Percentiles rank a stretch among this genome's conserved stretches.
Evolutionary conservation across 495 filamentous ascomycete species (phyloP).

Genomic region (Trichocladium uniseriatum): DNA sequence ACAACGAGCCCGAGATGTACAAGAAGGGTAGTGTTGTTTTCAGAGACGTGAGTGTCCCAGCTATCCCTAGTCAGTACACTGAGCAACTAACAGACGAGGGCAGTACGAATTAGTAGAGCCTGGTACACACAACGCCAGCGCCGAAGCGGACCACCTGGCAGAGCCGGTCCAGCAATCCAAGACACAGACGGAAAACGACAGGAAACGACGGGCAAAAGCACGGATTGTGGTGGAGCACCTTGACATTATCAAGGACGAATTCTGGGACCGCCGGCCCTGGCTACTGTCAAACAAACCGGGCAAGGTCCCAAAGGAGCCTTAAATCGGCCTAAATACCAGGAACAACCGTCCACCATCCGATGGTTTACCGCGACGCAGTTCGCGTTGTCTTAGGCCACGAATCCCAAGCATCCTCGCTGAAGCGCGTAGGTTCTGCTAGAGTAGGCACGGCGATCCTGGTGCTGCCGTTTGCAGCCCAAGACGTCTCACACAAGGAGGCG

Average conservation of each 20-base stretch:
- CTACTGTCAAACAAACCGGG: constrained; percentile 68
- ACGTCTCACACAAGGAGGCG: background rate
- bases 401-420: background rate
- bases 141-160: constrained; percentile 30
- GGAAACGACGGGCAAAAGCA: constrained; percentile 65
- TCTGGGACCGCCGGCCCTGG: constrained; percentile 84
- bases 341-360: background rate
- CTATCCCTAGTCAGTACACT: background rate
- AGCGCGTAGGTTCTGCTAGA: background rate
- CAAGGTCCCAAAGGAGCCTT: constrained; percentile 49
- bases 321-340: background rate
- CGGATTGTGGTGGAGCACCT: constrained; percentile 70
- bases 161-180: constrained; percentile 50
- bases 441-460: background rate
- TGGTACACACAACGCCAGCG: constrained; percentile 27
- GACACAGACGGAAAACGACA: constrained; percentile 67
- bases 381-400: background rate
- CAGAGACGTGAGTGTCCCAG: constrained; percentile 53
- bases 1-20: constrained; percentile 85
- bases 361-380: background rate
- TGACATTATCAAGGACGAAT: constrained; percentile 89
- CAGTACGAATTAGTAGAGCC: constrained; percentile 49
- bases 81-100: constrained; percentile 6
- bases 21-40: constrained; percentile 89
- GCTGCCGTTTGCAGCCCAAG: background rate